Evolutionary conservation across 192 early-diverging fungal species (phyloP).

Genomic region (Backusella circina): DNA sequence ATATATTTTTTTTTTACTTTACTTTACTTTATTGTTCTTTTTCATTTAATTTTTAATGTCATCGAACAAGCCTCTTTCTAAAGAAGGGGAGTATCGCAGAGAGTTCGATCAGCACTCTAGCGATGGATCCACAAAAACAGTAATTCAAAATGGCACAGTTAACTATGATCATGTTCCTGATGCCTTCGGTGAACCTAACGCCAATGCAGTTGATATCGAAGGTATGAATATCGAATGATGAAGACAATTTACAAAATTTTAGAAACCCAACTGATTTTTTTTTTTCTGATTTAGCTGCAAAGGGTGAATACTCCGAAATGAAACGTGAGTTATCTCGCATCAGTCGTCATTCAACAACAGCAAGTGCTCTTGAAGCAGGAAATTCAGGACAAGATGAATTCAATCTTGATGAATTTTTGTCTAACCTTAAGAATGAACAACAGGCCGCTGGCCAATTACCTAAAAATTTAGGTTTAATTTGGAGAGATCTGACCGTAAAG

Average conservation of each 20-base stretch:
- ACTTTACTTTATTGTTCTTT: background rate
- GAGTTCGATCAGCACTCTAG: conserved; percentile 4
- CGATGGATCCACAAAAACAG: conserved; percentile 1
- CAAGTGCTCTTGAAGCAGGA: conserved; percentile 26
- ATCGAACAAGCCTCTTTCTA: background rate
- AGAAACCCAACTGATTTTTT: background rate
- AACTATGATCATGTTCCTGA: background rate
- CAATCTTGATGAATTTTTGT: conserved; percentile 25
- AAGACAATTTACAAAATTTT: background rate
- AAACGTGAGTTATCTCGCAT: conserved; percentile 27
- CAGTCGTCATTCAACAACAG: conserved; percentile 20
- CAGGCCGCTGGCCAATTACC: conserved; percentile 21
- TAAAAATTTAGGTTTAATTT: conserved; percentile 29
- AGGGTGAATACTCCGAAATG: conserved; percentile 20
- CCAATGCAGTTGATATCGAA: conserved; percentile 29
- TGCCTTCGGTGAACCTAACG: conserved; percentile 21
- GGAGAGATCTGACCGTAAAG: conserved; percentile 31
- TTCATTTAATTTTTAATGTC: background rate
- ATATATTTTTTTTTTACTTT: background rate
- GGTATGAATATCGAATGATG: conserved; percentile 4
- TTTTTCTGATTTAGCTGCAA: conserved; percentile 23
- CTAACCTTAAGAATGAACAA: background rate
- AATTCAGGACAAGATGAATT: conserved; percentile 14
- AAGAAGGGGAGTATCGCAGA: background rate
- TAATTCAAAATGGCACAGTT: background rate